Evolutionary conservation across 371 early-diverging fungal species (phyloP), one percentile per base, ranked within the genome.

Genomic region (Blyttiomyces sp.): DNA sequence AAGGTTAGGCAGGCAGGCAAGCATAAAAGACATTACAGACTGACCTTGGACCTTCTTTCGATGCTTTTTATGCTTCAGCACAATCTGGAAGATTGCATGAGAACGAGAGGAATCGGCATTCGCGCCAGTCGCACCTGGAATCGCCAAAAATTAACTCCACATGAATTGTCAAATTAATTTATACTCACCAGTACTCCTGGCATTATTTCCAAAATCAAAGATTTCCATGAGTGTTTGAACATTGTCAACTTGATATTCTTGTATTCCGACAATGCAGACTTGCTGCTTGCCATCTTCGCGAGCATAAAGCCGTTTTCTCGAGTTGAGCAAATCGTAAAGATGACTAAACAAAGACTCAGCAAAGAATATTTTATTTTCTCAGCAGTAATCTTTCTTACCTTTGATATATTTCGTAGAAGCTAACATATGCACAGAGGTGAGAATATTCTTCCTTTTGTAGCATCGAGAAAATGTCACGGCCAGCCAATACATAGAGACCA

Each of bases 361-460:
- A 7, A 6, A n/a, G 13, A 36, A 36, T 4, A 54, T 43, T 26
- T 16, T 19, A 16, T 27, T n/a, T 39, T 11, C 6, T 26, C 17
- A 30, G n/a, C 31, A 27, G 2, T 19, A 0, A 2, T 6, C 21
- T 11, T 54, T 1, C n/a, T 11, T 19, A 61, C 67, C 67, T 91
- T 75, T 95, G 94, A 70, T 99, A 99, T 50, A 99, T 95, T 71
- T 99, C 99, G 64, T 92, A 96, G 63, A 96, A 99, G 30, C 89
- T 87, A 44, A 95, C 91, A 48, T 78, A 88, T 3, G 91, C 92
- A 11, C 82, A 63, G n/a, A 94, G 68, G 61, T 93, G 87, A 1
- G 71, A 49, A 73, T 91, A 80, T 34, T 87, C 61, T 3, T 71
- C 64, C 11, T 62, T 70, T 30, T 68, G 49, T n/a, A 87, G 59